Base-by-base conservation (phyloP, 208 protist species). In the Trypanosoma cruzi region DNA sequence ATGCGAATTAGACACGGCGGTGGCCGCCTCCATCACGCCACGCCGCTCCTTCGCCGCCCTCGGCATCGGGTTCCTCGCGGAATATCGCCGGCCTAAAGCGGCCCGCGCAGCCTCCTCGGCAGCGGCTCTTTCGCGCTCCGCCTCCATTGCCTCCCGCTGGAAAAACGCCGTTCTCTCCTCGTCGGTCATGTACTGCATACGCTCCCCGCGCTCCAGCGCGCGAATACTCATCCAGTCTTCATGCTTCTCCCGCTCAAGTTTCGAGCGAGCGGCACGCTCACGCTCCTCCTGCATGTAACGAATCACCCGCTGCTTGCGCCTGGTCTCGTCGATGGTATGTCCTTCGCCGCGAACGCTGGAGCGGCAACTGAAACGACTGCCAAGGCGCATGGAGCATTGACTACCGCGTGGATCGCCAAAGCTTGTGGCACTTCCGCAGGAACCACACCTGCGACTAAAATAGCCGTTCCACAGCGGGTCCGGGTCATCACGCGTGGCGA, bases 261-360 rank as follows among this genome's bases (percentile, higher is more conserved):
- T 80, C 16, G 86, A 77, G 34, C 89, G 86, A 37, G 69, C 79
- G 2, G 79, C 84, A 22, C 86, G 86, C 73, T 95, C 89, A 0
- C 84, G 81, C 66, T 95, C 89, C 61, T 89, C 85, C 68, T 92
- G 79, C 86, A 95, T 95, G 69, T 86, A 95, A 28, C 89, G 84
- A 22, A 92, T 81, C 13, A 95, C 89, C n/a, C 86, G 81, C 66
- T 90, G 86, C 78, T 95, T 95, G 10, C 89, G 86, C 44, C 85
- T 65, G 54, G 85, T 86, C 78, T 95, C 89, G 52, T 95, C 84
- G 29, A 86, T 56, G 29, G 85, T 88, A 67, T 92, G 89, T 34
- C 64, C 64, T 56, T 91, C 86, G 64, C 92, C 89, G 28, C 85
- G 89, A 29, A 88, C 82, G 56, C 86, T 90, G 57, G 86, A 92